Conservation (phyloP, 805 yeast species). For the Wickerhamomyces pijperi region DNA sequence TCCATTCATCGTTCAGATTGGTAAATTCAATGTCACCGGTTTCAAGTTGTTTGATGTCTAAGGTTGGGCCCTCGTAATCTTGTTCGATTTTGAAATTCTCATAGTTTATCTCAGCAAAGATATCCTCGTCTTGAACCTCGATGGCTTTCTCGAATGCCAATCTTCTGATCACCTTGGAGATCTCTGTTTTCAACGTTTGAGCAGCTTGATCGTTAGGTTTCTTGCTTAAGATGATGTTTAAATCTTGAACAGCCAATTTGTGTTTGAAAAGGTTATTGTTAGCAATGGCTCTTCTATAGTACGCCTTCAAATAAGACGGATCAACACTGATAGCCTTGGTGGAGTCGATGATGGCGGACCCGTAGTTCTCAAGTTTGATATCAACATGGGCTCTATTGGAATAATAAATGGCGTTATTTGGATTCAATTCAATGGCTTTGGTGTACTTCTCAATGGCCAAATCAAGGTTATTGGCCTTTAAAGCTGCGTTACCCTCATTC, state of each 20-base stretch:
- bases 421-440: slow-evolving; percentile 57
- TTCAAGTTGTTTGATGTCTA: slow-evolving; percentile 26
- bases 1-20: slow-evolving; percentile 40
- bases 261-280: slow-evolving; percentile 65
- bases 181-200: slow-evolving; percentile 44
- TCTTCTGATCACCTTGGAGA: slow-evolving; percentile 55
- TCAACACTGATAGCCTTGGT: slow-evolving; percentile 59
- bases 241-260: slow-evolving; percentile 61
- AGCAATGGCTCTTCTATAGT: slow-evolving; percentile 81
- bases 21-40: slow-evolving; percentile 14
- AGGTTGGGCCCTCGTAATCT: slow-evolving; percentile 46
- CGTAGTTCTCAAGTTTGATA: slow-evolving; percentile 77
- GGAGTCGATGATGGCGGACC: slow-evolving; percentile 75
- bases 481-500: slow-evolving; percentile 59
- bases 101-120: slow-evolving; percentile 15
- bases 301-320: slow-evolving; percentile 60
- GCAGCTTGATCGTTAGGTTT: slow-evolving; percentile 68
- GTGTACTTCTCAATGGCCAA: slow-evolving; percentile 66
- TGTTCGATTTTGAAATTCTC: slow-evolving; percentile 29
- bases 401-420: slow-evolving; percentile 47
- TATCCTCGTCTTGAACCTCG: slow-evolving; percentile 60
- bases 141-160: slow-evolving; percentile 83
- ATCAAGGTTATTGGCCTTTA: slow-evolving; percentile 53
- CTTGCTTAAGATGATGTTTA: slow-evolving; percentile 45
- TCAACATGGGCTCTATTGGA: slow-evolving; percentile 89